Evolutionary conservation across 257 asterid species (phyloP), one percentile per base, ranked within the genome.

Genomic region (Nicotiana tomentosiformis): DNA sequence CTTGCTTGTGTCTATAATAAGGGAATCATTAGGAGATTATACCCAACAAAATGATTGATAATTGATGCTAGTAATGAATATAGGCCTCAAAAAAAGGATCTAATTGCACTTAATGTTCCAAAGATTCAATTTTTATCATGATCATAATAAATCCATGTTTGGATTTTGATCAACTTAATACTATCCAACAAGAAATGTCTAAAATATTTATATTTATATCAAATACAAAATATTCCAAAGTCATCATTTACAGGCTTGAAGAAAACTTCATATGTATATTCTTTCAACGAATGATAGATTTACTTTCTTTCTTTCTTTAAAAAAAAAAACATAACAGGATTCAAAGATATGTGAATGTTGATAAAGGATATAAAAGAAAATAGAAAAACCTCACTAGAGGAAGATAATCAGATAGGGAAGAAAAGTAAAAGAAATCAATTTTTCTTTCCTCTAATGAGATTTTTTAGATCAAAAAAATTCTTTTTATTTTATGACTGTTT

Each of bases 371-470:
- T 57, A n/a, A 57, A 23, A 12, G 20, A 29, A 65, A 30, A 66
- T 26, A 26, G 62, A 23, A 74, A 74, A 74, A 49, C 43, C 57
- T 64, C 80, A 74, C 43, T 49, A 74, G 80, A 46, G 46, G 62
- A 74, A 74, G 80, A 74, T 74, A 74, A 74, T 74, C 46, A 74
- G n/a, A 74, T 74, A 26, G 26, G 23, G 39, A 74, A 51, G 78
- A 72, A 43, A 16, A 74, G 15, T 23, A 10, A 11, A 66, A 57
- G 64, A 57, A 51, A 70, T 51, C 16, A 33, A 74, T 74, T 74
- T 43, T 74, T 74, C 43, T 74, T 51, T 15, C 64, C 80, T 74
- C 80, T 26, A 26, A 39, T 20, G 23, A 74, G 80, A 49, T 74
- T 74, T 43, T 74, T 74, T 29, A 74, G 80, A 51, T 51, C 10